Base-by-base conservation (phyloP, 1,139 yeast species). In the Taiozyma sp. region DNA sequence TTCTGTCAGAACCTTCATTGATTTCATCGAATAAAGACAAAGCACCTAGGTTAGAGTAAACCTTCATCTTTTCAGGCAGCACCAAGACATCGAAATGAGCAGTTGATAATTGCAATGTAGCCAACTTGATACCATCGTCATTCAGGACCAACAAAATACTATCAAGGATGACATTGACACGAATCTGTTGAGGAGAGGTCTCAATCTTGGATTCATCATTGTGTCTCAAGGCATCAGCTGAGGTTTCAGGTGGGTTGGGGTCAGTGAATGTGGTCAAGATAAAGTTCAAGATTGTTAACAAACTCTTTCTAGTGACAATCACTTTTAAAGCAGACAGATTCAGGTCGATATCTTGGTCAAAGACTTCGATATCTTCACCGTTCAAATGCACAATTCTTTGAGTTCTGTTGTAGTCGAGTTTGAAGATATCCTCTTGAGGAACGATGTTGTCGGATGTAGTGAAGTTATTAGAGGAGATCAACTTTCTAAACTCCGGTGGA, bases 201-300 rank as follows among this genome's bases (percentile, higher is more conserved):
- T 76, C 79, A 28, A 71, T 75, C 52, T 76, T 78, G n/a, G 70
- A 67, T 35, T 77, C 76, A 56, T 78, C 77, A 59, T 83, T 83
- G 57, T 85, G 89, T 50, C 83, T 80, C 53, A 85, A 71, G 35
- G 74, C 81, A 68, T 83, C 89, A 0, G 88, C 83, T 1, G 88
- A 85, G 1, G 81, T 70, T 30, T 79, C 83, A 16, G 78, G 80
- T 0, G 91, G 88, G 56, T 81, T 75, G 0, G 90, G 91, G 66
- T 84, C 87, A 0, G 97, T 86, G 64, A 93, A 93, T 0, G 98
- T 93, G 46, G 91, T 88, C 62, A 91, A 74, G 3, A 86, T 73
- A 64, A 85, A 95, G 66, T 90, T 95, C 56, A 93, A 70, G 16
- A 93, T 70, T 4, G 96, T 85, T 57, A 93, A 74, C 28, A 88